Evolutionary conservation across 345 rosid genomes (phyloP).

Genomic region (Hirschfeldia incana): DNA sequence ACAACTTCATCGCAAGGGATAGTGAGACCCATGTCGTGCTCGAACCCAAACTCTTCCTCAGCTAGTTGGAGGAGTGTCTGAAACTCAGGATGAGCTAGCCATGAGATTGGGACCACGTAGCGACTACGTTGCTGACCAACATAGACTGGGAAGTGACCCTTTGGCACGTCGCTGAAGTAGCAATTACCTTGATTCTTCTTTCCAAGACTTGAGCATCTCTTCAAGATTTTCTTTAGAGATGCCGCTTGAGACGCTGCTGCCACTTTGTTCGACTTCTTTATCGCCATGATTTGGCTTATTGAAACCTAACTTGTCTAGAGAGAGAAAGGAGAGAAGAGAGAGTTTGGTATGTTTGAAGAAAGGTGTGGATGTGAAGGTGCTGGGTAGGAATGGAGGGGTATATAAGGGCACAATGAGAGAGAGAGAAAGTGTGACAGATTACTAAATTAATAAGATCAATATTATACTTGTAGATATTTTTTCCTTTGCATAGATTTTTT

Average conservation of each 20-base stretch:
- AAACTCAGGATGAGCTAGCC: conserved; percentile 69
- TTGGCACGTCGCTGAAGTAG: conserved; percentile 66
- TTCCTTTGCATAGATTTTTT: conserved; percentile 21
- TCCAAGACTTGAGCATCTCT: conserved; percentile 65
- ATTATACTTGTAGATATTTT: neutral
- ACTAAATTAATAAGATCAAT: neutral
- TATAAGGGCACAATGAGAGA: conserved; percentile 41
- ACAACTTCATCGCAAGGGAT: conserved; percentile 88
- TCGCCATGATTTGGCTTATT: conserved; percentile 31
- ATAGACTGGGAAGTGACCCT: conserved; percentile 87
- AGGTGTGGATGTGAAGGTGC: conserved; percentile 40
- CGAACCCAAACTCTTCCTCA: conserved; percentile 88
- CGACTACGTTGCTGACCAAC: conserved; percentile 82
- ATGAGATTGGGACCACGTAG: conserved; percentile 73
- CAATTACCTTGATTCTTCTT: conserved; percentile 46
- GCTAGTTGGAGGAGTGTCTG: conserved; percentile 70
- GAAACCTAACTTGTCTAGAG: conserved; percentile 15
- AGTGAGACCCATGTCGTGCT: conserved; percentile 84
- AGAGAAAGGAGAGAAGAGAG: conserved; percentile 14
- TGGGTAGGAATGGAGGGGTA: conserved; percentile 32
- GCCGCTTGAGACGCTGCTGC: conserved; percentile 45
- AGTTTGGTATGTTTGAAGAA: conserved; percentile 31
- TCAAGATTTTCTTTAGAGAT: conserved; percentile 52
- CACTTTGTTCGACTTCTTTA: conserved; percentile 37
- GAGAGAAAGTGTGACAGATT: neutral